Evolutionary conservation across 2,329 filamentous ascomycete species (phyloP).

Genomic region (Fusarium beomiforme): DNA sequence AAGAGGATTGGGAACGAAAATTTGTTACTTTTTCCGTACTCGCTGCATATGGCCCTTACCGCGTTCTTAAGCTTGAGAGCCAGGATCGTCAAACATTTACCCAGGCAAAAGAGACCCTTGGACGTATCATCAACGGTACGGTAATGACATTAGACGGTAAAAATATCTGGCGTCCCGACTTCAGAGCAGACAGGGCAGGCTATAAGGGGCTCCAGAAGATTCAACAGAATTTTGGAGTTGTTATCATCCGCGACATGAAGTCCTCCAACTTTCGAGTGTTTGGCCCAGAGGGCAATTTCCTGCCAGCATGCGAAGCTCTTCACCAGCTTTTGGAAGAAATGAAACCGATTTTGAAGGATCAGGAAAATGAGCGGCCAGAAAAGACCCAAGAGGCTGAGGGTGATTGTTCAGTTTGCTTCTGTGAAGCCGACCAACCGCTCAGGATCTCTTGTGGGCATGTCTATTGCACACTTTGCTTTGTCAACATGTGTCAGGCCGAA

Average conservation of each 20-base stretch:
- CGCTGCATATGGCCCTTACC: slow-evolving; percentile 29
- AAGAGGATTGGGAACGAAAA: slow-evolving; percentile 44
- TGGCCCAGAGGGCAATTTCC: background rate
- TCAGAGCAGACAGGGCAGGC: background rate
- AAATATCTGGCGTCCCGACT: background rate
- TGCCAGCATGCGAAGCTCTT: slow-evolving; percentile 1
- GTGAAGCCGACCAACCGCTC: slow-evolving; percentile 49
- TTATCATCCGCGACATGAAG: slow-evolving; percentile 11
- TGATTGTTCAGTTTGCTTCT: slow-evolving; percentile 50
- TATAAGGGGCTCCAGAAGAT: background rate
- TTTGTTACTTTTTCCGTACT: slow-evolving; percentile 9
- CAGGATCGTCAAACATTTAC: background rate
- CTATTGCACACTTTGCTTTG: slow-evolving; percentile 56
- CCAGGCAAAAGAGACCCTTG: background rate
- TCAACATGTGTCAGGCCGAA: slow-evolving; percentile 24
- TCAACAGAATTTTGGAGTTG: slow-evolving; percentile 1
- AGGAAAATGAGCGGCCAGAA: accelerated
- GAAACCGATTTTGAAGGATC: too few species aligned
- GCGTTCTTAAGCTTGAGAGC: slow-evolving; percentile 20
- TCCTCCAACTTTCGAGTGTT: slow-evolving; percentile 12
- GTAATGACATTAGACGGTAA: slow-evolving; percentile 10
- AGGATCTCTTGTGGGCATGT: slow-evolving; percentile 50
- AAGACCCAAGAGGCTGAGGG: background rate
- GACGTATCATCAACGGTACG: slow-evolving; percentile 1
- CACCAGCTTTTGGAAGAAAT: slow-evolving; percentile 42